phyloP scores from a whole-genome alignment of 2,329 filamentous ascomycete genomes.

The Neurospora crassa region DNA sequence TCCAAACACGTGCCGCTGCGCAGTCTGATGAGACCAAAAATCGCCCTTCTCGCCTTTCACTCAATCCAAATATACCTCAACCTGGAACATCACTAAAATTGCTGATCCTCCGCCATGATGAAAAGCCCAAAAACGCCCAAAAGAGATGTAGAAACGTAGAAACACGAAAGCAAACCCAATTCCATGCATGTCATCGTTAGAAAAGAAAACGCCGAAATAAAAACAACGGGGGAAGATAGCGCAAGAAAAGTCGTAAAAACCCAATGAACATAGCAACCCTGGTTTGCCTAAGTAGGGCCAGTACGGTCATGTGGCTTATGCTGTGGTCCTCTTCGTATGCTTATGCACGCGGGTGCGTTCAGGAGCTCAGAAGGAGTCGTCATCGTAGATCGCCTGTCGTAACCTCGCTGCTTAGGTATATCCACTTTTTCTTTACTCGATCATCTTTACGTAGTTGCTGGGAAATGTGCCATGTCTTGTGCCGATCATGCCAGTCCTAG shows the following conservation, averaged over 20 bases:
- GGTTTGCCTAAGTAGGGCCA: background rate
- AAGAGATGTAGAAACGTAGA: background rate
- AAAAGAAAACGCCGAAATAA: background rate
- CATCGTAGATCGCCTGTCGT: background rate
- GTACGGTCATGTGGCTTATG: background rate
- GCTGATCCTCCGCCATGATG: background rate
- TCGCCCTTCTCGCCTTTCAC: background rate
- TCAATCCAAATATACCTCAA: background rate
- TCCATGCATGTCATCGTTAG: background rate
- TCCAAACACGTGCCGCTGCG: background rate
- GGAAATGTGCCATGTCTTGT: conserved; percentile 86
- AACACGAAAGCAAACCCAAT: background rate
- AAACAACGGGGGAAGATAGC: background rate
- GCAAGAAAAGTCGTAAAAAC: background rate
- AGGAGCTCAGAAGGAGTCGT: background rate
- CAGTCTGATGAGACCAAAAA: background rate
- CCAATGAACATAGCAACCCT: background rate
- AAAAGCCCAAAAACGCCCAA: background rate
- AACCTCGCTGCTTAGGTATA: background rate
- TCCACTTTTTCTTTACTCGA: conserved; percentile 27
- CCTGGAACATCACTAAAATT: background rate
- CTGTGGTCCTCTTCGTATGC: background rate
- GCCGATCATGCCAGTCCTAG: conserved; percentile 80
- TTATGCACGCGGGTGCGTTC: background rate
- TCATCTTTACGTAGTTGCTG: conserved; percentile 66